Evolutionary conservation across 192 early-diverging fungal species (phyloP), one percentile per base, ranked within the genome.

Genomic region (Coemansia biformis): DNA sequence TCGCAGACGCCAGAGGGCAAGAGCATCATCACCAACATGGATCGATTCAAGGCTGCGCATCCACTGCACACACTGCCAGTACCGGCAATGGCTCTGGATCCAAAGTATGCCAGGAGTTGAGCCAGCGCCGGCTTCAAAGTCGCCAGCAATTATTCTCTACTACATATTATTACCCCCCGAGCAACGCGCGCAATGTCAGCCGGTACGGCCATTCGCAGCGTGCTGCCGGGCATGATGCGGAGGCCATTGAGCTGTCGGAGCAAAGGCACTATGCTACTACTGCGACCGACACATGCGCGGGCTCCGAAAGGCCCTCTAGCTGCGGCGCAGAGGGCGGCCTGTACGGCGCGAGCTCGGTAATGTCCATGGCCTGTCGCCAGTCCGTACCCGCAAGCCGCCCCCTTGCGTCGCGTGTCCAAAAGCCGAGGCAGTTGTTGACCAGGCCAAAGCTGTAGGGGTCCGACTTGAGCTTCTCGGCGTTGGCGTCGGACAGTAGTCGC

Each of bases 391-490:
- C 70, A 50, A 83, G 58, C n/a, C 71, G 71, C 7, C 84, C 83
- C 45, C 71, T 63, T 11, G 69, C 52, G 3, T 73, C 80, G 12
- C 68, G 45, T 3, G 83, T 73, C 79, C 89, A 93, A 67, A 97
- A 97, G 14, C 89, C 87, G 3, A 86, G 37, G 53, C 88, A 92
- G 66, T 97, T 97, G 38, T 76, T 75, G 46, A 79, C 67, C 5
- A 79, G 43, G 6, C 93, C 93, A 67, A 81, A 80, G 58, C 88
- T 85, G 61, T 93, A 94, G 13, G 86, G 82, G 69, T 92, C 48
- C 1, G 30, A 86, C 21, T 31, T 60, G 16, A 19, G 35, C 15
- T 35, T 40, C 9, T 40, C 56, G 2, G 30, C 28, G 29, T 48
- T 67, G 8, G 42, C 38, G 9, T 60, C 59, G 33, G 26, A n/a